These are phyloP conservation scores for Beauveria caledonica DNA, from an alignment of 2,329 filamentous ascomycete species.

Conservation along the genomic window DNA sequence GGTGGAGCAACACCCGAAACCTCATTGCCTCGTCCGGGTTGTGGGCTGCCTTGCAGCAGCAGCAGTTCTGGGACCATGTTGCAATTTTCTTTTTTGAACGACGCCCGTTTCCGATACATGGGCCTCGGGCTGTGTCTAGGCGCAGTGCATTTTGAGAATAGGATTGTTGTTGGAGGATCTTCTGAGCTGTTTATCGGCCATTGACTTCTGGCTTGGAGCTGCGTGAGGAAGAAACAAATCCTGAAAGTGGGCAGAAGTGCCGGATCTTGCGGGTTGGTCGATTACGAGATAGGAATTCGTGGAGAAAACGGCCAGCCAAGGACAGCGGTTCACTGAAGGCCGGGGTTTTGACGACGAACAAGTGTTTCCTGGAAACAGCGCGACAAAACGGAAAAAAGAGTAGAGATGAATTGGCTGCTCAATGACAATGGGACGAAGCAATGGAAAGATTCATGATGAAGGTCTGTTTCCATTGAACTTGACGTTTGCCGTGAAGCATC, in stretches of 20 bases:
- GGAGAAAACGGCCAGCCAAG: not conserved
- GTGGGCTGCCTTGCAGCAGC: slow-evolving; percentile 7
- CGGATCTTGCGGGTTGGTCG: not conserved
- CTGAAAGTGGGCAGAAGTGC: not conserved
- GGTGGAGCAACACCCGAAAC: not conserved
- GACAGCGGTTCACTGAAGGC: not conserved
- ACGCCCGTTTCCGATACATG: not conserved
- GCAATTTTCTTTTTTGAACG: not conserved
- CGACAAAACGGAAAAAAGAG: not conserved
- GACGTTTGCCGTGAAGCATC: not conserved
- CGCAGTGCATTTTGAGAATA: not conserved
- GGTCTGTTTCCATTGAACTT: not conserved
- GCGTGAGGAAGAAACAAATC: not conserved
- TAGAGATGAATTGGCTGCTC: not conserved
- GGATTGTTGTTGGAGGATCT: not conserved
- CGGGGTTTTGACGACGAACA: not conserved
- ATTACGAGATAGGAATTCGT: slow-evolving; percentile 8
- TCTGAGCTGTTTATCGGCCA: not conserved
- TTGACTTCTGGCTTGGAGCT: not conserved
- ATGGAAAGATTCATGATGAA: not conserved
- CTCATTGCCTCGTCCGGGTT: not conserved
- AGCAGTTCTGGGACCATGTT: not conserved
- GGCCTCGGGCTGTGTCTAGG: not conserved
- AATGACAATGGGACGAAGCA: not conserved
- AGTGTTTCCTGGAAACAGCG: not conserved